These are phyloP conservation scores for Catharanthus roseus DNA, from an alignment of 257 asterid genomes.

Conservation along the genomic window DNA sequence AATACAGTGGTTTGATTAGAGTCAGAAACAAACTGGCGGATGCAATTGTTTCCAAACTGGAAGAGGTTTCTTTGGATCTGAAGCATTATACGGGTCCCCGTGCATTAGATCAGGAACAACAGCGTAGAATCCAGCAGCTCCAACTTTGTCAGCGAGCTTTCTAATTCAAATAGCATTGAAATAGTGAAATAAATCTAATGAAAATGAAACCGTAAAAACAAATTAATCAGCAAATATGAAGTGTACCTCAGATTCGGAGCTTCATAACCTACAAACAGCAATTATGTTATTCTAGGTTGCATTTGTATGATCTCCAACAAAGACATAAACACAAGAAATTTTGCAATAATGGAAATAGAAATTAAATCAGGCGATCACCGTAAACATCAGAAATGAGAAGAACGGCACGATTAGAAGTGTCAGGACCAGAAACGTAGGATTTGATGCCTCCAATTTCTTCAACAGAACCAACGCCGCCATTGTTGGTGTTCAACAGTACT, in stretches of 20 bases:
- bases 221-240: too few species aligned
- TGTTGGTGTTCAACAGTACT: constrained; percentile 27
- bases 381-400: constrained; percentile 40
- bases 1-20: background rate
- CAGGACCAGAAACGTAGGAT: constrained; percentile 31
- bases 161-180: constrained; percentile 14
- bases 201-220: too few species aligned
- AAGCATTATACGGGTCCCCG: constrained; percentile 45
- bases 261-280: constrained; percentile 21
- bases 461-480: constrained; percentile 41
- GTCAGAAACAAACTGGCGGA: constrained; percentile 33
- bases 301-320: too few species aligned
- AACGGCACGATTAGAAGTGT: constrained; percentile 36
- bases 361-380: constrained; percentile 19
- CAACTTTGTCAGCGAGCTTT: constrained; percentile 64
- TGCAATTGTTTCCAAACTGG: constrained; percentile 40
- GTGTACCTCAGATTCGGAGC: constrained; percentile 25
- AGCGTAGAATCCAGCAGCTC: constrained; percentile 48
- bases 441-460: constrained; percentile 36
- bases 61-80: constrained; percentile 29
- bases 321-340: too few species aligned
- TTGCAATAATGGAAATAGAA: background rate
- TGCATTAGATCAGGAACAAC: constrained; percentile 62
- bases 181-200: background rate
- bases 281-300: too few species aligned